Conservation (phyloP, 2,329 filamentous ascomycete species). For the Monosporascus ibericus region DNA sequence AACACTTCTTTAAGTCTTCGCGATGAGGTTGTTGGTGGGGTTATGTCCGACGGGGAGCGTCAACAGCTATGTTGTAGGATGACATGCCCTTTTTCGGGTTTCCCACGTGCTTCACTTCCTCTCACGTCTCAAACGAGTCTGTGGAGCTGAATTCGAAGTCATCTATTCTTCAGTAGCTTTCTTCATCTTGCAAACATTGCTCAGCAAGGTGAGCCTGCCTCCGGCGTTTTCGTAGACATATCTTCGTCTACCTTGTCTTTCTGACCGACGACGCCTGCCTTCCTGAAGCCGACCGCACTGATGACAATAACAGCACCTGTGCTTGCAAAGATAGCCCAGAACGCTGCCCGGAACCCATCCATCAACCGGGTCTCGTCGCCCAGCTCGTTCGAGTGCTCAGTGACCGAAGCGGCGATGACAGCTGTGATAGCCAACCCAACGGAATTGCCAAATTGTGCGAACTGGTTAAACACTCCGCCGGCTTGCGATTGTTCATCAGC, state of each 20-base stretch:
- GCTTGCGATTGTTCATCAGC: conserved; percentile 49
- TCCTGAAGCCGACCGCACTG: conserved; percentile 35
- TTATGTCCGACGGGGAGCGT: no score
- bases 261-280: conserved; percentile 42
- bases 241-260: conserved; percentile 25
- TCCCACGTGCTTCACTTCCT: no score
- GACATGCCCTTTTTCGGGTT: no score
- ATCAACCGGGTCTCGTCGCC: conserved; percentile 29
- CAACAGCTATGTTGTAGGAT: no score
- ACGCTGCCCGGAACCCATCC: conserved; percentile 45
- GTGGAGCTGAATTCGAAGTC: no score
- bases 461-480: conserved; percentile 54
- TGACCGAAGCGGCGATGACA: conserved; percentile 40
- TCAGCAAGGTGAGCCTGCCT: not conserved
- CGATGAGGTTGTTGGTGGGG: no score
- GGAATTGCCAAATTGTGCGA: conserved; percentile 50
- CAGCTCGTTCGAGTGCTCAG: conserved; percentile 26
- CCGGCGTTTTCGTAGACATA: conserved; percentile 1
- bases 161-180: no score
- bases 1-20: no score
- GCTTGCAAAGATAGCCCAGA: conserved; percentile 46
- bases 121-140: no score
- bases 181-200: no score
- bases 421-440: conserved; percentile 46
- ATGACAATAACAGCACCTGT: conserved; percentile 33